A percentile compares a stretch with the other conserved stretches of the same genome.
These are phyloP conservation scores for Aspergillus ochraceoroseus DNA, from an alignment of 2,329 filamentous ascomycete species.

Conservation along the genomic window DNA sequence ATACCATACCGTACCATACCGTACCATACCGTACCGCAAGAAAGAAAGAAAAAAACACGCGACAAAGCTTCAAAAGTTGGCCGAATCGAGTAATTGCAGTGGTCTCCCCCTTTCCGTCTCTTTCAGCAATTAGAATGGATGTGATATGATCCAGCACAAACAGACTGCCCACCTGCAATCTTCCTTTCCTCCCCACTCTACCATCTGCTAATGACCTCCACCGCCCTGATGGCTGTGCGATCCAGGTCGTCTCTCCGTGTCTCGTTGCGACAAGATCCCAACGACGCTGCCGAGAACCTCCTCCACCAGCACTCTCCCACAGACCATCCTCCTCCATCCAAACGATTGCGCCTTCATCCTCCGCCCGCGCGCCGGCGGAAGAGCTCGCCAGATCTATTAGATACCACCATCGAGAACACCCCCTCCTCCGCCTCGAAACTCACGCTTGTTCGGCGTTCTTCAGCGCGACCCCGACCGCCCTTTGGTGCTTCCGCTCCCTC, in stretches of 20 bases:
- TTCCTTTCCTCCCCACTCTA: conserved; percentile 1
- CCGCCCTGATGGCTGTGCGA: conserved; percentile 32
- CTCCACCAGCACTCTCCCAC: background rate
- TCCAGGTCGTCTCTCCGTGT: conserved; percentile 34
- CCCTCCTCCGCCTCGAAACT: conserved; percentile 13
- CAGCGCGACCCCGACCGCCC: conserved; percentile 17
- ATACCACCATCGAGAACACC: conserved; percentile 24
- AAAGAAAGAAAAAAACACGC: no score
- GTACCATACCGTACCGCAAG: no score
- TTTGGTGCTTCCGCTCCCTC: conserved; percentile 11
- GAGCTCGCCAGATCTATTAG: conserved; percentile 34
- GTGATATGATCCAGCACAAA: conserved; percentile 3
- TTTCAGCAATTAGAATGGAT: no score
- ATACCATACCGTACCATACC: no score
- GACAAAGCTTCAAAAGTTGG: no score
- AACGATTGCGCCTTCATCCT: conserved; percentile 26
- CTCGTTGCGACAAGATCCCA: conserved; percentile 31
- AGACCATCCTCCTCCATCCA: conserved; percentile 22
- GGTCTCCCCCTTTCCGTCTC: no score
- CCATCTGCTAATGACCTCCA: conserved; percentile 14
- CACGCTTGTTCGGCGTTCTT: conserved; percentile 16
- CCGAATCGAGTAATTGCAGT: no score
- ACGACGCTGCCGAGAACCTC: conserved; percentile 17
- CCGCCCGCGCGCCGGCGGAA: conserved; percentile 23
- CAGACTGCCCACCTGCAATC: background rate